Conservation (phyloP, 805 yeast species). For the Teunomyces panamensis region DNA sequence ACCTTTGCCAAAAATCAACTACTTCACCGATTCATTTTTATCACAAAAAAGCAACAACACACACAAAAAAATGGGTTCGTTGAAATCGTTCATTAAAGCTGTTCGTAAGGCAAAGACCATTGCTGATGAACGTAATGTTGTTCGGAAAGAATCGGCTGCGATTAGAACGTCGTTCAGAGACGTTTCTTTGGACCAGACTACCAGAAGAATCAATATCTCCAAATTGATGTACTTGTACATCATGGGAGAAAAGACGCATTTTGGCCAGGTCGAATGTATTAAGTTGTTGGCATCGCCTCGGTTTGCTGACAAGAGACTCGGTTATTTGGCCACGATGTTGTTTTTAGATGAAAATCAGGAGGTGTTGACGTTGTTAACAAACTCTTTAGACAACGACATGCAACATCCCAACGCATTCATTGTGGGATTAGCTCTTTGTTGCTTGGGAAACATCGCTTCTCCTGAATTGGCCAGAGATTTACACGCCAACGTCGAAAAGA, state of each 20-base stretch:
- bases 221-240: slow-evolving; percentile 87
- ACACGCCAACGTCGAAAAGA: slow-evolving; percentile 75
- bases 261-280: slow-evolving; percentile 96
- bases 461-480: slow-evolving; percentile 90
- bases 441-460: slow-evolving; percentile 89
- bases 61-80: slow-evolving; percentile 58
- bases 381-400: slow-evolving; percentile 89
- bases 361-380: slow-evolving; percentile 86
- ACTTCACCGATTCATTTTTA: too few species aligned
- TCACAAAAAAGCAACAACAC: background rate
- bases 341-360: slow-evolving; percentile 94
- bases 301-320: slow-evolving; percentile 86
- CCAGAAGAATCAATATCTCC: slow-evolving; percentile 79
- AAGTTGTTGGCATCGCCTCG: slow-evolving; percentile 84
- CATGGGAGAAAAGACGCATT: slow-evolving; percentile 94
- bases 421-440: slow-evolving; percentile 80
- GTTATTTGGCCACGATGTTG: slow-evolving; percentile 92
- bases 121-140: slow-evolving; percentile 89
- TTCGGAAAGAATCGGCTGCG: slow-evolving; percentile 90
- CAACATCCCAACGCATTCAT: slow-evolving; percentile 86
- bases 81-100: slow-evolving; percentile 84
- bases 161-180: slow-evolving; percentile 92
- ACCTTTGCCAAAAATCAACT: slow-evolving; percentile 1
- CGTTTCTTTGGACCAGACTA: slow-evolving; percentile 66
- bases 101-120: slow-evolving; percentile 91